Base-by-base conservation (phyloP, 2,329 filamentous ascomycete species). In the Monilinia laxa region DNA sequence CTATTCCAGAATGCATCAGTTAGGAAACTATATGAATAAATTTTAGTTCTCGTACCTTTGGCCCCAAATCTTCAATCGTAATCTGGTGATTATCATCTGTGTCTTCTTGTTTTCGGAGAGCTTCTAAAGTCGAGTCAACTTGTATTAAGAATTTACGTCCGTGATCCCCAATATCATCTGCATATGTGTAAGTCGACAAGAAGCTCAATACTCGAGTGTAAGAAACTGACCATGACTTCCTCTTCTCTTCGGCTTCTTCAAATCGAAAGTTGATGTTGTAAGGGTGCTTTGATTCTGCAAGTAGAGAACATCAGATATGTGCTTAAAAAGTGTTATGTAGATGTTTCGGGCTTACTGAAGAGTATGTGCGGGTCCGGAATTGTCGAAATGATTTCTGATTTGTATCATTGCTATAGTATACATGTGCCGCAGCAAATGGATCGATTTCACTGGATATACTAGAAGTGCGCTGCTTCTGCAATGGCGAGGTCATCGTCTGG, bases 41-140 rank as follows among this genome's bases (percentile, higher is more conserved):
- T 20, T 12, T 2, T 16, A 18, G 42, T n/a, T 2, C 18, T 54
- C 60, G 9, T 40, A 90, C 91, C 84, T 98, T 99, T 60, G 95
- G 94, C 0, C 95, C 95, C 70, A 87, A 85, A 79, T 99, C 95
- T 76, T 98, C 95, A 73, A 98, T 96, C 40, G 95, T 99, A 77
- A 99, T 99, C 78, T 98, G 93, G 83, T 92, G 91, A 78, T 99
- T 97, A 66, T 86, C 83, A 79, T 99, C 93, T 40, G 93, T 96
- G 76, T 99, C 95, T 78, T 99, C 95, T 71, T 94, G 90, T 49
- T 87, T 86, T 69, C 92, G 83, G 55, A 99, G 83, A 68, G 86
- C 89, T 75, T 93, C 85, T 67, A 97, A 84, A 0, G 93, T 97
- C 28, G 87, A 82, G 59, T 96, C 90, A 74, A 98, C 93, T 73